Conservation (phyloP, 371 early-diverging fungal species). For the Capillidium heterosporum region DNA sequence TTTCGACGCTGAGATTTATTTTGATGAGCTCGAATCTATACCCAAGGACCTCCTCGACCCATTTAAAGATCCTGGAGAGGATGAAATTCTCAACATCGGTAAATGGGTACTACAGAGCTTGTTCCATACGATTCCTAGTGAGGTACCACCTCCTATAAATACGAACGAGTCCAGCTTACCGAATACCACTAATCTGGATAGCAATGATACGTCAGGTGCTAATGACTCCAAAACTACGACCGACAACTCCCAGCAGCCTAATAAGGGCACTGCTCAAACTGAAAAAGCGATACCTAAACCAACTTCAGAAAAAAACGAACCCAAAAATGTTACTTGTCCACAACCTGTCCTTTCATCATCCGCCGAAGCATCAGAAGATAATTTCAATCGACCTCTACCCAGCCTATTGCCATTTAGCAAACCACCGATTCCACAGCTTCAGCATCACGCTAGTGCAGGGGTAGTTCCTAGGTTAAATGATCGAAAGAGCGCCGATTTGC, state of each 20-base stretch:
- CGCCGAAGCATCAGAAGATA: not conserved
- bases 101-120: constrained; percentile 66
- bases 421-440: not conserved
- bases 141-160: too few species aligned
- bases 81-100: constrained; percentile 29
- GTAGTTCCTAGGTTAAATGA: too few species aligned
- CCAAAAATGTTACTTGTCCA: not conserved
- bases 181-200: too few species aligned
- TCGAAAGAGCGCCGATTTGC: too few species aligned
- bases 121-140: constrained; percentile 32
- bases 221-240: not conserved
- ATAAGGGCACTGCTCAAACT: too few species aligned
- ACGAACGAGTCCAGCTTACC: too few species aligned
- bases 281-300: too few species aligned
- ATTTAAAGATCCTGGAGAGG: constrained; percentile 33
- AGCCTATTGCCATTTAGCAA: not conserved
- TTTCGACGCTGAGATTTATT: constrained; percentile 72
- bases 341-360: not conserved
- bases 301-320: not conserved
- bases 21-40: constrained; percentile 36
- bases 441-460: not conserved
- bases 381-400: not conserved
- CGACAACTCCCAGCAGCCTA: not conserved
- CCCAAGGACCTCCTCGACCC: constrained; percentile 36
- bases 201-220: constrained; percentile 22